Conservation (phyloP, 148 eudicot genomes). For the Diospyros kaki region DNA sequence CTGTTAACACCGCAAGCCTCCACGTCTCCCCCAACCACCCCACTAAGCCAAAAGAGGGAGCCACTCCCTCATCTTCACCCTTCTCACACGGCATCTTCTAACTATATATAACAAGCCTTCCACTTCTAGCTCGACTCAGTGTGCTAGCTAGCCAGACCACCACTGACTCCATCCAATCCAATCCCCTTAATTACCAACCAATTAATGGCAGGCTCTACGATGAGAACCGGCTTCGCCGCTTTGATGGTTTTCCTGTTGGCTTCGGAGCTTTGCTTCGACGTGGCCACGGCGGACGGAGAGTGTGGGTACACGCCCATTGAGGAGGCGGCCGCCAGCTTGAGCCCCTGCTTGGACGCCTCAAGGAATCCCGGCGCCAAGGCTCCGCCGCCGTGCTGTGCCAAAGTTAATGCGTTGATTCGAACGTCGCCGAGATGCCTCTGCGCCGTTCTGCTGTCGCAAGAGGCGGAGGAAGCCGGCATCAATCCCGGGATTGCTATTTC, state of each 20-base stretch:
- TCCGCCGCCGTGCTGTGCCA: slow-evolving; percentile 39
- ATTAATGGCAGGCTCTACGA: neutral
- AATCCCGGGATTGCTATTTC: slow-evolving; percentile 51
- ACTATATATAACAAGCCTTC: no score
- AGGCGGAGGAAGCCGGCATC: slow-evolving; percentile 48
- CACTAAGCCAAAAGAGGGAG: slow-evolving; percentile 7
- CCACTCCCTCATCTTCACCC: neutral
- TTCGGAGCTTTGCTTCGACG: neutral
- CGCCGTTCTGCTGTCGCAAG: slow-evolving; percentile 44
- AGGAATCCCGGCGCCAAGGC: slow-evolving; percentile 27
- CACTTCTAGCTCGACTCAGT: neutral
- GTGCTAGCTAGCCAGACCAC: neutral
- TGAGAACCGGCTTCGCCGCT: neutral
- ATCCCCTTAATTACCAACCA: no score
- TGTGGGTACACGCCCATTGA: slow-evolving; percentile 41
- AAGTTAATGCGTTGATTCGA: slow-evolving; percentile 40
- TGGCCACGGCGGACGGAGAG: slow-evolving; percentile 31
- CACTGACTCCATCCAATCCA: slow-evolving; percentile 6
- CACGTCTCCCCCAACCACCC: slow-evolving; percentile 24
- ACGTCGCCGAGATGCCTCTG: slow-evolving; percentile 53
- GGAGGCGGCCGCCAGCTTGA: slow-evolving; percentile 36
- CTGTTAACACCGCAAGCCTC: neutral
- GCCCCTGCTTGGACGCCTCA: slow-evolving; percentile 46
- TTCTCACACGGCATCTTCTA: neutral
- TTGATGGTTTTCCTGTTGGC: slow-evolving; percentile 14